Evolutionary conservation across 2,329 filamentous ascomycete genomes (phyloP).

Genomic region (Fusarium foetens): DNA sequence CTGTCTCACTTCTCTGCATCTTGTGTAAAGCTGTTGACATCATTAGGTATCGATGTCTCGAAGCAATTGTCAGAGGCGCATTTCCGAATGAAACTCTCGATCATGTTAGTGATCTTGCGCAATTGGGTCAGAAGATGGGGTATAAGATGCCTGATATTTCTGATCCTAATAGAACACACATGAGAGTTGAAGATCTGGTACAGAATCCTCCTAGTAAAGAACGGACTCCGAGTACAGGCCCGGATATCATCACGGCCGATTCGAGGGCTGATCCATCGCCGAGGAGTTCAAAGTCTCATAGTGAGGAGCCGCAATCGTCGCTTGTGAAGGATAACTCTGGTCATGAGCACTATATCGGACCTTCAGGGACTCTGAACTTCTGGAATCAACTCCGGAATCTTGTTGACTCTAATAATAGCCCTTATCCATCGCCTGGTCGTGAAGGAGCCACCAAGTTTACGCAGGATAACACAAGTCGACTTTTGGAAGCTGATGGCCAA

Average conservation of each 20-base stretch:
- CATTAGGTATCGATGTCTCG: conserved; percentile 49
- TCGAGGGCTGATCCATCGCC: not conserved
- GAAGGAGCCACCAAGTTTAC: conserved; percentile 21
- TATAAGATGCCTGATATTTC: conserved; percentile 50
- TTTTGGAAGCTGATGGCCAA: conserved; percentile 30
- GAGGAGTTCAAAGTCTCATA: conserved; percentile 20
- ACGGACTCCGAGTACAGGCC: not conserved
- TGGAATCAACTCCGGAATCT: conserved; percentile 50
- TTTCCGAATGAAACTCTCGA: conserved; percentile 48
- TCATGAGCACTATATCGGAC: conserved; percentile 52
- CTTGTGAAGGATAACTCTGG: conserved; percentile 49
- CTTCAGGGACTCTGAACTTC: conserved; percentile 52
- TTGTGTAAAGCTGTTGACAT: not conserved
- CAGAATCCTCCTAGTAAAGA: not conserved
- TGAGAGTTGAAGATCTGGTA: conserved; percentile 34
- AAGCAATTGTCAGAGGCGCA: conserved; percentile 50
- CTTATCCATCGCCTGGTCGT: not conserved
- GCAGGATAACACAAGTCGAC: conserved; percentile 30
- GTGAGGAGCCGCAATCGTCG: conserved; percentile 38
- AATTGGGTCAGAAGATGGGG: conserved; percentile 46
- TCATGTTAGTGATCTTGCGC: conserved; percentile 46
- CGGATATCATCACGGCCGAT: conserved; percentile 1
- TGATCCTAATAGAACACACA: conserved; percentile 17
- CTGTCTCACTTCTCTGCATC: not conserved
- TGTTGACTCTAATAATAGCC: conserved; percentile 37